Evolutionary conservation across 352 stramenopile genomes (phyloP), one percentile per base, ranked within the genome.

Genomic region (Globisporangium echinulatum): DNA sequence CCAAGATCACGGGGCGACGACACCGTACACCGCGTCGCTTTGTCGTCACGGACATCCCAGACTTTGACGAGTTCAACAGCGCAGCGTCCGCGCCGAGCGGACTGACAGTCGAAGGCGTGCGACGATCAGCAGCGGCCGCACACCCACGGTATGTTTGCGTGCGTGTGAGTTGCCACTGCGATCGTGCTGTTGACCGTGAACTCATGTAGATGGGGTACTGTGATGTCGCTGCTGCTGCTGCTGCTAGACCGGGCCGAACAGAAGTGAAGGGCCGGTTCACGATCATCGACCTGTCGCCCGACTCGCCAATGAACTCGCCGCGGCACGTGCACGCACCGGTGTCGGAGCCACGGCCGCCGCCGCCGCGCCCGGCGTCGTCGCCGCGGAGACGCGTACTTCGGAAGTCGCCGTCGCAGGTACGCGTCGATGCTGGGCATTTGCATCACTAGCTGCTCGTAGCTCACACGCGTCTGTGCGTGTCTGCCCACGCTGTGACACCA

Each of bases 261-360:
- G 78, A 88, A 57, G 68, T 90, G 14, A 79, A 73, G 65, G 82
- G 82, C 15, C 70, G 82, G n/a, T 92, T 92, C 51, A 92, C 80
- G 17, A 92, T 92, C 70, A 92, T 85, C 14, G 82, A 92, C 58
- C 49, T 89, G 63, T 90, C 82, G 8, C 78, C 82, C 0, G 80
- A 88, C 52, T 86, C 77, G 5, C 68, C 75, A 5, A 59, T 72
- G 49, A 44, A 61, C 39, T 66, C 66, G 33, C 54, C 69, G 1
- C 61, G 50, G 14, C 36, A 38, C 44, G 37, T n/a, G 42, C 15
- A 47, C 42, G 42, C 42, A 47, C 42, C 42, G 15, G 42, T 47
- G 42, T 47, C 62, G 61, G 46, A 63, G 54, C 6, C 53, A 49
- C 14, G 7, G n/a, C 5, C 56, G 49, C 61, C 73, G 49, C 61